Percentiles rank a stretch among this genome's conserved stretches.
phyloP scores from a whole-genome alignment of 1,284 basidiomycete genomes.

The Grifola frondosa region DNA sequence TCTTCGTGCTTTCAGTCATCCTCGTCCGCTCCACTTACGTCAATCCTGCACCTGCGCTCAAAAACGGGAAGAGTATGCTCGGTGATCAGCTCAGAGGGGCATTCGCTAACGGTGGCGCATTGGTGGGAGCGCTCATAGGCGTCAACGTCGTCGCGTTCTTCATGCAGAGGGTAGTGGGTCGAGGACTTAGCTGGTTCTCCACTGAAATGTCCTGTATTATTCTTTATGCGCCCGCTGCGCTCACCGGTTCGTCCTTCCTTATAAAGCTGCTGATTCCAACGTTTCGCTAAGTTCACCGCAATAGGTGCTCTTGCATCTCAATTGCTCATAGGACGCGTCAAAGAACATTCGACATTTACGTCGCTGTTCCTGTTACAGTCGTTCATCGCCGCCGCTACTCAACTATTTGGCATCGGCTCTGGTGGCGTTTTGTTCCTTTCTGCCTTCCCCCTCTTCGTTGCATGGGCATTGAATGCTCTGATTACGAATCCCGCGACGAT shows the following conservation, averaged over 20 bases:
- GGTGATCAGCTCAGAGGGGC: conserved; percentile 41
- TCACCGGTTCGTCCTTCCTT: conserved; percentile 50
- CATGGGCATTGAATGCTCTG: conserved; percentile 53
- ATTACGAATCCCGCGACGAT: conserved; percentile 30
- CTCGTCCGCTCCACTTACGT: conserved; percentile 40
- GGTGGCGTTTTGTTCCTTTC: conserved; percentile 66
- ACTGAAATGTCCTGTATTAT: conserved; percentile 70
- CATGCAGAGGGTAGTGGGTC: conserved; percentile 66
- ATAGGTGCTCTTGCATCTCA: conserved; percentile 59
- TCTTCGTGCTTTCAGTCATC: conserved; percentile 47
- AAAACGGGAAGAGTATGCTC: conserved; percentile 38
- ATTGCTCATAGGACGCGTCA: conserved; percentile 46
- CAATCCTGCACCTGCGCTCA: conserved; percentile 36
- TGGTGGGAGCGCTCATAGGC: conserved; percentile 58
- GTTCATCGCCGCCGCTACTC: conserved; percentile 50
- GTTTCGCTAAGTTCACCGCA: neutral
- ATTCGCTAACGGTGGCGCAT: conserved; percentile 45
- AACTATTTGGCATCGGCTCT: conserved; percentile 67
- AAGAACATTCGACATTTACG: conserved; percentile 63
- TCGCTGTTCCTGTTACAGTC: conserved; percentile 64
- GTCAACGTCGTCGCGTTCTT: conserved; percentile 76
- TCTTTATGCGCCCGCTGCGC: conserved; percentile 78
- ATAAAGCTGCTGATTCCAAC: neutral
- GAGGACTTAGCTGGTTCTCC: conserved; percentile 78
- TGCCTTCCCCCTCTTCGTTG: conserved; percentile 51